phyloP scores from a whole-genome alignment of 768 basidiomycete genomes.

The Hygrophorus pudorinus region DNA sequence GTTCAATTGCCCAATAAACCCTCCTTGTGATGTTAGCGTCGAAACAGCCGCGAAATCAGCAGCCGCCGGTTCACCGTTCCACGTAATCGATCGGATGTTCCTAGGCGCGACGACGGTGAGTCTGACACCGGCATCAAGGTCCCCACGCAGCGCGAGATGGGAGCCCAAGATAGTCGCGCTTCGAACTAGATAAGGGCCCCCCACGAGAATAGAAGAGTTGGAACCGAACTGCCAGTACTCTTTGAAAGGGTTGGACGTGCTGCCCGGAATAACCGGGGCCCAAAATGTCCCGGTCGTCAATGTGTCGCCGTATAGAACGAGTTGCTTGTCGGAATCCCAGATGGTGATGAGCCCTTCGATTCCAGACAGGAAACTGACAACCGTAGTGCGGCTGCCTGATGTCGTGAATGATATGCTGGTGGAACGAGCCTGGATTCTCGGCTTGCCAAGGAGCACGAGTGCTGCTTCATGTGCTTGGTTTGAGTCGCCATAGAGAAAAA shows the following conservation, averaged over 20 bases:
- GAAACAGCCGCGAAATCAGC: constrained; percentile 21
- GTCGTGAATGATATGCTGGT: constrained; percentile 22
- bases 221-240: constrained; percentile 70
- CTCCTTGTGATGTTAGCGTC: constrained; percentile 27
- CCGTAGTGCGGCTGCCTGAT: constrained; percentile 22
- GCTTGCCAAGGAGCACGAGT: constrained; percentile 36
- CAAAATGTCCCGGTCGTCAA: constrained; percentile 64
- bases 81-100: constrained; percentile 42
- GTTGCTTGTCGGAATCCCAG: constrained; percentile 56
- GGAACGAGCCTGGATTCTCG: constrained; percentile 23
- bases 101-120: constrained; percentile 59
- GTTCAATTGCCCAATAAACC: constrained; percentile 40
- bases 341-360: constrained; percentile 48
- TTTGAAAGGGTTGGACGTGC: constrained; percentile 29
- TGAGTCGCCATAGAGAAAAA: constrained; percentile 52
- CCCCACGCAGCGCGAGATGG: constrained; percentile 53
- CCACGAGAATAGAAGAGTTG: constrained; percentile 55
- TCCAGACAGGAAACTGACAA: constrained; percentile 48
- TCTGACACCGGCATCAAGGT: constrained; percentile 47
- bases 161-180: constrained; percentile 38
- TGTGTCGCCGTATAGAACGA: constrained; percentile 61
- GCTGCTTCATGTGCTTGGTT: constrained; percentile 46
- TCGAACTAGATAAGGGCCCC: constrained; percentile 57
- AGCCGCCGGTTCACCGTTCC: constrained; percentile 56
- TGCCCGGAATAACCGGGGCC: constrained; percentile 52